A percentile compares a stretch with the other conserved stretches of the same genome.
These are phyloP conservation scores for Paecilomyces variotii DNA, from an alignment of 2,329 filamentous ascomycete species.

Conservation along the genomic window DNA sequence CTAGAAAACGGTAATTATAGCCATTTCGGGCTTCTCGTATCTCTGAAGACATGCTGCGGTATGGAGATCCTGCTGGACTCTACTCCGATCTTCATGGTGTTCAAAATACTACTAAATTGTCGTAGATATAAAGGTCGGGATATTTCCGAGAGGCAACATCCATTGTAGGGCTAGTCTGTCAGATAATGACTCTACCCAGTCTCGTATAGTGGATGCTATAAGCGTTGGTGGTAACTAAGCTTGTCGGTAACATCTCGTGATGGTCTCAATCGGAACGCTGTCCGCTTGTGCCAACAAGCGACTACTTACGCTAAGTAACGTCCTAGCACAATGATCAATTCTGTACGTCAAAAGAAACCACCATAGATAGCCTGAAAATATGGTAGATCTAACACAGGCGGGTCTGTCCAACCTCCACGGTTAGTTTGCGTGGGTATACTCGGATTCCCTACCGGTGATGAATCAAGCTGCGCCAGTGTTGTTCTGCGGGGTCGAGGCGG, in stretches of 20 bases:
- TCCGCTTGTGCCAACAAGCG: neutral
- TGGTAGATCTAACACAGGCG: neutral
- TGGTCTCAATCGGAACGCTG: neutral
- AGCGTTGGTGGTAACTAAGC: no score
- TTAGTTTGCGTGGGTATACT: no score
- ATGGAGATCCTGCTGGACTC: neutral
- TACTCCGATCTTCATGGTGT: neutral
- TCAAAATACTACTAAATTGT: neutral
- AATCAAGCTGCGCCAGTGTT: no score
- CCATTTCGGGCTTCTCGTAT: neutral
- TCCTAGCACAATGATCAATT: neutral
- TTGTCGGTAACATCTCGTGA: no score
- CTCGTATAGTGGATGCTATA: no score
- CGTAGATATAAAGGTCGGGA: neutral
- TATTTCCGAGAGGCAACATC: neutral
- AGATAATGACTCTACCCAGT: no score
- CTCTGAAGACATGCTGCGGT: neutral
- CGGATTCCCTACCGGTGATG: no score
- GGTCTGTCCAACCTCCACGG: no score
- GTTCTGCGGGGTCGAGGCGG: no score
- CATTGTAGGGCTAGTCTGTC: no score
- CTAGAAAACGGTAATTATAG: neutral
- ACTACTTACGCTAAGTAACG: neutral
- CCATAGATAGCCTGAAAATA: neutral
- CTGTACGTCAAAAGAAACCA: neutral